These are phyloP conservation scores for Hanseniaspora occidentalis DNA, from an alignment of 805 yeast genomes.

Conservation along the genomic window DNA sequence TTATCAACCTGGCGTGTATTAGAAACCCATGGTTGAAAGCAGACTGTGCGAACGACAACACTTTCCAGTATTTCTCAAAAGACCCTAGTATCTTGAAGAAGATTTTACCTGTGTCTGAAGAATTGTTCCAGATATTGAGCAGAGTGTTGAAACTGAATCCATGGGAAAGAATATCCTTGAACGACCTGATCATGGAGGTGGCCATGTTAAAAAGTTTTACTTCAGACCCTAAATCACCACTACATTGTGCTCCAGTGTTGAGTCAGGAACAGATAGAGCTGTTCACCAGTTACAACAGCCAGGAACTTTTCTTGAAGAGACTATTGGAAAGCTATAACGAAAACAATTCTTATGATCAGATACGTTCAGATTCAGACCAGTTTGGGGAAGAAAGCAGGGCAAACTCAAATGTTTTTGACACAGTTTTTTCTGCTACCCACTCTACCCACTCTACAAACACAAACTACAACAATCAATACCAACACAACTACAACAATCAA, in stretches of 20 bases:
- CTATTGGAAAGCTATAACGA: not conserved
- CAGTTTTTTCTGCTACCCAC: not conserved
- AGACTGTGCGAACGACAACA: slow-evolving; percentile 40
- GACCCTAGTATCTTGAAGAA: slow-evolving; percentile 43
- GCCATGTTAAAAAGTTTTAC: not conserved
- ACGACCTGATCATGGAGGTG: not conserved
- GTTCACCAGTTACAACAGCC: not conserved
- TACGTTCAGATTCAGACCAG: not conserved
- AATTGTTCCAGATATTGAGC: slow-evolving; percentile 40
- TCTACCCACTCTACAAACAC: not conserved
- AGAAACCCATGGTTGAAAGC: slow-evolving; percentile 90
- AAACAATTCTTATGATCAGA: not conserved
- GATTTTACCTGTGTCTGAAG: slow-evolving; percentile 62
- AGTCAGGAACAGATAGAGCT: not conserved
- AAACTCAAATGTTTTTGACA: not conserved
- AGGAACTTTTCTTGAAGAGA: not conserved
- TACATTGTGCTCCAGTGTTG: not conserved
- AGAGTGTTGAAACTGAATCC: slow-evolving; percentile 24
- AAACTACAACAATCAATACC: not conserved
- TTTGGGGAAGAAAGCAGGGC: not conserved
- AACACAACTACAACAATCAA: not conserved
- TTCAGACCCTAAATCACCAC: not conserved
- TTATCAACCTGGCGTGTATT: slow-evolving; percentile 69
- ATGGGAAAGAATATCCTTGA: slow-evolving; percentile 16
- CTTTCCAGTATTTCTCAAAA: slow-evolving; percentile 52